Percentiles rank a stretch among this genome's conserved stretches.
Conservation (phyloP, 495 filamentous ascomycete species). For the Endocarpon pusillum region DNA sequence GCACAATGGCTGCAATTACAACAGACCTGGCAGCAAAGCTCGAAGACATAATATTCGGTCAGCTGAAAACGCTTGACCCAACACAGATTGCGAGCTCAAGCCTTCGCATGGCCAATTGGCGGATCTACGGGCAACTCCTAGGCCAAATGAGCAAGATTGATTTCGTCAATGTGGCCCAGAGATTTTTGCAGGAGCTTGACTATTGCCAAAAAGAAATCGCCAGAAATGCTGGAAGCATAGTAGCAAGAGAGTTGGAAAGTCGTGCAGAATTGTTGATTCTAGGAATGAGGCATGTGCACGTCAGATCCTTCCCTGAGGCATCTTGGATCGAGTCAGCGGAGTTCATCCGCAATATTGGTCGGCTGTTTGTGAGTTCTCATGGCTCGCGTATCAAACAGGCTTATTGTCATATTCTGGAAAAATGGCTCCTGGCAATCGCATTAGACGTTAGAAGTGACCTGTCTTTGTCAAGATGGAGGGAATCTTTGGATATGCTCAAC, state of each 20-base stretch:
- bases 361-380: conserved; percentile 67
- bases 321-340: conserved; percentile 76
- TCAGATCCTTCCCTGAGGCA: conserved; percentile 50
- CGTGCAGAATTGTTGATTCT: conserved; percentile 70
- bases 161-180: conserved; percentile 64
- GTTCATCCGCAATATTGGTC: conserved; percentile 64
- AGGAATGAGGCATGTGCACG: conserved; percentile 75
- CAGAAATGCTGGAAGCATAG: conserved; percentile 36
- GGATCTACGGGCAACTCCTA: conserved; percentile 74
- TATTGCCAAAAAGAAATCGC: conserved; percentile 53
- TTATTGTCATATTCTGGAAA: conserved; percentile 81
- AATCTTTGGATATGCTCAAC: conserved; percentile 61
- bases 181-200: conserved; percentile 68
- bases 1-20: conserved; percentile 62
- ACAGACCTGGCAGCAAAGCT: conserved; percentile 77
- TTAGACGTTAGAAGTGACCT: conserved; percentile 56
- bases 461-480: conserved; percentile 64
- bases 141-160: conserved; percentile 89
- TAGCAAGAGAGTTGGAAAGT: conserved; percentile 50
- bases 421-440: conserved; percentile 74
- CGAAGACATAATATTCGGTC: conserved; percentile 86
- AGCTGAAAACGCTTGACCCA: conserved; percentile 72
- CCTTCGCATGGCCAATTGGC: conserved; percentile 83
- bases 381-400: conserved; percentile 80
- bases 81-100: conserved; percentile 63